These are phyloP conservation scores for Dichomitus squalens DNA, from an alignment of 1,284 basidiomycete species.

Conservation along the genomic window DNA sequence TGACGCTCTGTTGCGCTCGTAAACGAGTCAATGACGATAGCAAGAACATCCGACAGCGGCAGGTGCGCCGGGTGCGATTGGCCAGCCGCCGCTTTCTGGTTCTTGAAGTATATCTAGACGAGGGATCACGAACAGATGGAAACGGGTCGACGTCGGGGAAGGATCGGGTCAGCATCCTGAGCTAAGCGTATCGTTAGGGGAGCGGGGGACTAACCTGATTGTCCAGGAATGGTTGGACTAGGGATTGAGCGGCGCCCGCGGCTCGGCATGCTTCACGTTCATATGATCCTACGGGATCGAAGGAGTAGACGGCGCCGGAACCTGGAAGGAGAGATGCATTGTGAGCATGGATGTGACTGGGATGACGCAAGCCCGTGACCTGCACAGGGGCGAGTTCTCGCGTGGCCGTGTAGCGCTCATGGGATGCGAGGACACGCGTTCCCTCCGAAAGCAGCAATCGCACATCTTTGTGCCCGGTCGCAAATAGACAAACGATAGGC, in stretches of 20 bases:
- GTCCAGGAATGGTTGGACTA: conserved; percentile 95
- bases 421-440: conserved; percentile 6
- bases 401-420: not conserved
- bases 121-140: conserved; percentile 13
- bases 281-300: conserved; percentile 95
- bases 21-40: conserved; percentile 91
- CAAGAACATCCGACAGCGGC: conserved; percentile 77
- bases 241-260: conserved; percentile 86
- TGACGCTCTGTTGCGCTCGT: conserved; percentile 94
- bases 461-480: not conserved
- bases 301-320: conserved; percentile 94
- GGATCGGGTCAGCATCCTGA: conserved; percentile 36
- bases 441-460: not conserved
- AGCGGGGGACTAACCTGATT: conserved; percentile 72
- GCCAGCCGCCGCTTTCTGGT: conserved; percentile 74
- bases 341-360: conserved; percentile 11
- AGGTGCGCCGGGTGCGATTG: conserved; percentile 78
- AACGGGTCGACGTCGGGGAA: conserved; percentile 48
- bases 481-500: not conserved
- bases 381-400: too few relatives aligned
- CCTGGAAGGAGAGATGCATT: conserved; percentile 47
- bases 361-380: not conserved
- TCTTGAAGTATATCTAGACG: conserved; percentile 92
- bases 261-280: conserved; percentile 94
- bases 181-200: not conserved